Conservation (phyloP, 1,139 yeast genomes). For the Blastobotrys elegans region DNA sequence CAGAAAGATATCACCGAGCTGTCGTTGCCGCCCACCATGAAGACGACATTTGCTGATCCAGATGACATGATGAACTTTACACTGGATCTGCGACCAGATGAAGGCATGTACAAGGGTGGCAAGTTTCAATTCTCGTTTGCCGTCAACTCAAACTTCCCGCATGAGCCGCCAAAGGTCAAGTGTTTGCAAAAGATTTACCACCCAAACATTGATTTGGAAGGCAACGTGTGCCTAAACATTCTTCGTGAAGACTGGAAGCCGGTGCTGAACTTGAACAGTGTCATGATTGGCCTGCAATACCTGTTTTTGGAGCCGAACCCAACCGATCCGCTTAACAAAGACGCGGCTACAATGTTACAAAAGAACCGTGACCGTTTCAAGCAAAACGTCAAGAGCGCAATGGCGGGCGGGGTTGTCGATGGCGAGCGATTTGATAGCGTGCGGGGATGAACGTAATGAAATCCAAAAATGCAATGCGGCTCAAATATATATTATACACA, state of each 20-base stretch:
- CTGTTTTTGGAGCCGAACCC: constrained; percentile 88
- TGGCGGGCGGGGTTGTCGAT: constrained; percentile 68
- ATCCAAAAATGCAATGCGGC: background rate
- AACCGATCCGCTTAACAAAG: constrained; percentile 83
- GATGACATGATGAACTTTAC: constrained; percentile 57
- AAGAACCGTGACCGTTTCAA: constrained; percentile 53
- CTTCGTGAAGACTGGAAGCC: constrained; percentile 97
- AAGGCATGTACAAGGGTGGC: constrained; percentile 75
- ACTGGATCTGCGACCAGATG: constrained; percentile 63
- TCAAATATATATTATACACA: background rate
- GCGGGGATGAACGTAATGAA: background rate
- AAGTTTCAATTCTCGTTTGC: constrained; percentile 59
- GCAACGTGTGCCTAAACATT: constrained; percentile 87
- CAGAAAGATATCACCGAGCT: constrained; percentile 62
- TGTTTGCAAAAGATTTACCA: constrained; percentile 60
- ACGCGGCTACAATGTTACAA: constrained; percentile 72
- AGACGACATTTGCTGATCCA: constrained; percentile 51
- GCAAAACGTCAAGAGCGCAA: constrained; percentile 53
- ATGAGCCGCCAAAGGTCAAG: constrained; percentile 73
- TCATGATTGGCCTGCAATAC: constrained; percentile 80
- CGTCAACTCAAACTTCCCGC: constrained; percentile 74
- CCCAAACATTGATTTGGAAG: constrained; percentile 87
- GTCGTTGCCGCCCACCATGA: constrained; percentile 61
- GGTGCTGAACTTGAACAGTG: constrained; percentile 73
- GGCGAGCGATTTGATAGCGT: constrained; percentile 62